A percentile compares a stretch with the other conserved stretches of the same genome.
Conservation (phyloP, 805 yeast genomes). For the Komagataella mondaviorum region DNA sequence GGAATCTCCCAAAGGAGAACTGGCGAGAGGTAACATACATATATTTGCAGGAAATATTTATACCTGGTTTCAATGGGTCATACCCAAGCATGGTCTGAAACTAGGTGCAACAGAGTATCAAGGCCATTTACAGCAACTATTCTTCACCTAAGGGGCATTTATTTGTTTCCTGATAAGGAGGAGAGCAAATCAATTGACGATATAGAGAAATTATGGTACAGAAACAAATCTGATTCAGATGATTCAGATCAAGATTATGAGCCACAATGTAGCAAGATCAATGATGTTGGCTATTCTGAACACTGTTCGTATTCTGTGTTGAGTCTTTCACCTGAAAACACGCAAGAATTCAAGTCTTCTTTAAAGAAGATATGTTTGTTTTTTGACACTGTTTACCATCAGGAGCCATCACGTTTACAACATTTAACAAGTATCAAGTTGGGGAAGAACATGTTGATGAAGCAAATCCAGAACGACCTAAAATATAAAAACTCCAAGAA, state of each 20-base stretch:
- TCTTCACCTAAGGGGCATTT: neutral
- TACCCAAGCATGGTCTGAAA: neutral
- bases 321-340: neutral
- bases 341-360: neutral
- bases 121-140: neutral
- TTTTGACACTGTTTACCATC: neutral
- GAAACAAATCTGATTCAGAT: neutral
- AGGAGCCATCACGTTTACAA: neutral
- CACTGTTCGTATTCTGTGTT: neutral
- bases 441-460: neutral
- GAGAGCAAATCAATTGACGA: neutral
- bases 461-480: neutral
- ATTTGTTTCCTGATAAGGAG: neutral
- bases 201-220: neutral
- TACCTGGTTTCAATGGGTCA: neutral
- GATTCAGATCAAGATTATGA: neutral
- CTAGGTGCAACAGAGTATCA: neutral
- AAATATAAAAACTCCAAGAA: neutral
- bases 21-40: neutral
- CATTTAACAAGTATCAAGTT: conserved; percentile 4
- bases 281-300: neutral
- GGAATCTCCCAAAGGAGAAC: neutral
- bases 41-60: neutral
- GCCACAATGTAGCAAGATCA: neutral
- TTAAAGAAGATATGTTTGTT: neutral